phyloP scores from a whole-genome alignment of 2,329 filamentous ascomycete species.

The Colletotrichum costaricense region DNA sequence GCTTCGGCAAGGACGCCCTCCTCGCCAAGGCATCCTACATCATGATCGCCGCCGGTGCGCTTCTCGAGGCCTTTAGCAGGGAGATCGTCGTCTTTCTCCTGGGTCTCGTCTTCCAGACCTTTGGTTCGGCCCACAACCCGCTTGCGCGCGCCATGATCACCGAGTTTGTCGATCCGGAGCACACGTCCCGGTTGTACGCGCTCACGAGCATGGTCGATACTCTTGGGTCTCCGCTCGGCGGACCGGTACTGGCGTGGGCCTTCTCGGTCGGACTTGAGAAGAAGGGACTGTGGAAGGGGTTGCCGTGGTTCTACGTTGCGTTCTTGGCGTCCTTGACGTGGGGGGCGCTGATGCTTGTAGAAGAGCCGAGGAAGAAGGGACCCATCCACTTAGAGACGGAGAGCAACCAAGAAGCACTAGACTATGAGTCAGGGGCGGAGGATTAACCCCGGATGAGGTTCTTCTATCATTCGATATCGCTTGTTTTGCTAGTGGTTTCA shows the following conservation, averaged over 20 bases:
- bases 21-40: constrained; percentile 47
- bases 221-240: constrained; percentile 52
- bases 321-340: constrained; percentile 44
- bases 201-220: constrained; percentile 54
- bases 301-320: constrained; percentile 54
- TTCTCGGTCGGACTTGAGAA: constrained; percentile 50
- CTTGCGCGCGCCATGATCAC: constrained; percentile 53
- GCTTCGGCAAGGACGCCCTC: constrained; percentile 51
- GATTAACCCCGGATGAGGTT: constrained; percentile 11
- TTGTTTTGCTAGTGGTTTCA: not conserved
- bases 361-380: constrained; percentile 43
- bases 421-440: constrained; percentile 17
- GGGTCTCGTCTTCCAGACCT: constrained; percentile 49
- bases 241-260: constrained; percentile 51
- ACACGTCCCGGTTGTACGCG: constrained; percentile 54
- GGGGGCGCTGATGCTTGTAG: constrained; percentile 45
- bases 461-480: not conserved
- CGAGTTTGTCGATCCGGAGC: constrained; percentile 49
- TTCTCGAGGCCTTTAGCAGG: constrained; percentile 49
- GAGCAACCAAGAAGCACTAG: not conserved
- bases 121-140: constrained; percentile 52
- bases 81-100: constrained; percentile 48
- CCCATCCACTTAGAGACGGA: constrained; percentile 10
- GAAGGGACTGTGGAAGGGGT: constrained; percentile 49
- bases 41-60: constrained; percentile 45